Percentiles rank a stretch among this genome's conserved stretches.
phyloP scores from a whole-genome alignment of 192 early-diverging fungal species.

The Chytriomyces confervae region DNA sequence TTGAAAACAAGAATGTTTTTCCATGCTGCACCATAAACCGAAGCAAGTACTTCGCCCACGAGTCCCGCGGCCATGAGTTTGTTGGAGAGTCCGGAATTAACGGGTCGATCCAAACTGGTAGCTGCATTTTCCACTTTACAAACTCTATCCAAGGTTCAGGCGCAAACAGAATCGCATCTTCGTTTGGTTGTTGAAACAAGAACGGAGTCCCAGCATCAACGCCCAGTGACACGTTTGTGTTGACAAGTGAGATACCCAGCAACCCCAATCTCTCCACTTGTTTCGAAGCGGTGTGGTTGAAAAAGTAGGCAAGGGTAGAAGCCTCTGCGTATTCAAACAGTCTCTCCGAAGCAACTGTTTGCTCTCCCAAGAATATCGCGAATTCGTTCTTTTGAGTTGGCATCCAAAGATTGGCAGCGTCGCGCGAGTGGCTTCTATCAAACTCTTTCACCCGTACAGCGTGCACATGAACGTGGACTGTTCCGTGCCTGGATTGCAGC shows the following conservation, averaged over 20 bases:
- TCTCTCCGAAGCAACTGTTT: constrained; percentile 10
- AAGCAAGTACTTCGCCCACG: not conserved
- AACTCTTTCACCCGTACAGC: not conserved
- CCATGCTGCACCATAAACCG: constrained; percentile 30
- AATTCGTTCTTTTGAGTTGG: constrained; percentile 7
- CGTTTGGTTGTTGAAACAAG: constrained; percentile 30
- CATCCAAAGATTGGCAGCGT: constrained; percentile 21
- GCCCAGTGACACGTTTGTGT: too few relatives aligned
- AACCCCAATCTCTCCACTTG: too few relatives aligned
- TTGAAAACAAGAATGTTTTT: too few relatives aligned
- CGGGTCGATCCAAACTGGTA: not conserved
- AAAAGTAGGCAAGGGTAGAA: not conserved
- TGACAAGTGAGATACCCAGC: constrained; percentile 23
- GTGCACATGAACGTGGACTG: not conserved
- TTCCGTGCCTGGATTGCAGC: constrained; percentile 10
- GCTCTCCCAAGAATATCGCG: constrained; percentile 35
- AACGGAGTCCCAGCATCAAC: constrained; percentile 8
- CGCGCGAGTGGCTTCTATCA: not conserved
- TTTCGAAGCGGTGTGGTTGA: not conserved
- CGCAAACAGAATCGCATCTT: constrained; percentile 11
- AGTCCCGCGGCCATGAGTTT: not conserved
- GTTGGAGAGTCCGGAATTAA: constrained; percentile 28
- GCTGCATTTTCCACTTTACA: constrained; percentile 20
- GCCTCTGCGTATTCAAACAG: constrained; percentile 36
- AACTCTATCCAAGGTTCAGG: constrained; percentile 19